A percentile compares a stretch with the other conserved stretches of the same genome.
phyloP scores from a whole-genome alignment of 2,329 filamentous ascomycete species.

The Thielaviopsis populi region DNA sequence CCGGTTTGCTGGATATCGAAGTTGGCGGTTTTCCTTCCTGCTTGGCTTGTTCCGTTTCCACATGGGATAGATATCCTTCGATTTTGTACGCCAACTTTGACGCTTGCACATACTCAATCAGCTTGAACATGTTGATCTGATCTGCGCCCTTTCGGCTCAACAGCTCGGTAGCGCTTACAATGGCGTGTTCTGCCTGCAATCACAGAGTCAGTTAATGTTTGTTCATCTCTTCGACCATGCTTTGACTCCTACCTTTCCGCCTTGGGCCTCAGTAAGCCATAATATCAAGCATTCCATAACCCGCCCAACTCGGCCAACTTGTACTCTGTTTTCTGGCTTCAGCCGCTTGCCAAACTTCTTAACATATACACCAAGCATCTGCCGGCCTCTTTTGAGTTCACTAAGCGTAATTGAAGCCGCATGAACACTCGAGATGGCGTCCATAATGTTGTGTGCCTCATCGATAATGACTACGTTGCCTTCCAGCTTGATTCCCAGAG shows the following conservation, averaged over 20 bases:
- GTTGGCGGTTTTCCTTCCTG: slow-evolving; percentile 17
- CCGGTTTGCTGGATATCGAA: slow-evolving; percentile 27
- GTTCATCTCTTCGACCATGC: background rate
- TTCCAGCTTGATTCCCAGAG: slow-evolving; percentile 71
- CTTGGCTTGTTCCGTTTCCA: slow-evolving; percentile 34
- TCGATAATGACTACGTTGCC: slow-evolving; percentile 89
- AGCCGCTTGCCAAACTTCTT: slow-evolving; percentile 76
- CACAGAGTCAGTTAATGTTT: background rate
- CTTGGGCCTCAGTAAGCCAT: slow-evolving; percentile 46
- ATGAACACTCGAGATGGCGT: slow-evolving; percentile 77
- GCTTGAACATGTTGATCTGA: slow-evolving; percentile 84
- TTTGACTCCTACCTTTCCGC: slow-evolving; percentile 30
- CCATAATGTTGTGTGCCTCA: slow-evolving; percentile 95
- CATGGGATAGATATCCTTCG: slow-evolving; percentile 64
- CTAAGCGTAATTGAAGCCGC: slow-evolving; percentile 59
- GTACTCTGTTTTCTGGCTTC: slow-evolving; percentile 81
- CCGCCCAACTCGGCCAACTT: slow-evolving; percentile 74
- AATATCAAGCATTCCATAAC: slow-evolving; percentile 63
- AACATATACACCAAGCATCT: slow-evolving; percentile 68
- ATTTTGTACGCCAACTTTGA: slow-evolving; percentile 91
- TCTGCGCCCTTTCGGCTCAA: slow-evolving; percentile 77
- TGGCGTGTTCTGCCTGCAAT: slow-evolving; percentile 41
- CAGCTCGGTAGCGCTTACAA: slow-evolving; percentile 55
- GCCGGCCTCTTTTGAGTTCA: slow-evolving; percentile 57
- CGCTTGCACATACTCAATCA: slow-evolving; percentile 75